These are phyloP conservation scores for Trichocladium antarcticum DNA, from an alignment of 495 filamentous ascomycete genomes.

Conservation along the genomic window DNA sequence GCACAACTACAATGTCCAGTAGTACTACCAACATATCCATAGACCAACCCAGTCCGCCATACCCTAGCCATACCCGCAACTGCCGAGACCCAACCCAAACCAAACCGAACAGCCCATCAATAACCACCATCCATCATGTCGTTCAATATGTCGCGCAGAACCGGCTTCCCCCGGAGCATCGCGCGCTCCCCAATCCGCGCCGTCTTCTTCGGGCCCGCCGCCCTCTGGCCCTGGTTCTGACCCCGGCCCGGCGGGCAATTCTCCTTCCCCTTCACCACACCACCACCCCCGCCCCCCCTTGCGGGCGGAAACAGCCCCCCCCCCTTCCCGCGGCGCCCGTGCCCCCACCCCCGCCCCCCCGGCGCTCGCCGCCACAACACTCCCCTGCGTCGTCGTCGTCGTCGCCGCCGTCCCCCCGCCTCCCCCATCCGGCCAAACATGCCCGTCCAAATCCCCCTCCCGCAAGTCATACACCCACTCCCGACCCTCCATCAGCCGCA, in stretches of 20 bases:
- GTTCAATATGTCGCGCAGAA: conserved; percentile 40
- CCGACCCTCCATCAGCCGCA: conserved; percentile 60
- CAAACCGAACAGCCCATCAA: not conserved
- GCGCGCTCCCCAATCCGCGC: conserved; percentile 31
- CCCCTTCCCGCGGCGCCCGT: conserved; percentile 7
- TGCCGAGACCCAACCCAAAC: not conserved
- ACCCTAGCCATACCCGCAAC: not conserved
- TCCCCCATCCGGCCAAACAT: conserved; percentile 42
- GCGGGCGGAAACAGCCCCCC: not conserved
- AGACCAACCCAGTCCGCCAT: not conserved
- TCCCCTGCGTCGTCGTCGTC: conserved; percentile 1
- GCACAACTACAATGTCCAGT: not conserved
- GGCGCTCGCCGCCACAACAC: not conserved
- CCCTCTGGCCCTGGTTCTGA: conserved; percentile 1
- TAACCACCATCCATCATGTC: conserved; percentile 34
- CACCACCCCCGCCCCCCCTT: not conserved
- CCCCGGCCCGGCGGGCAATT: conserved; percentile 17
- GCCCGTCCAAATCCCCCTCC: conserved; percentile 48
- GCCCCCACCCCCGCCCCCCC: not conserved
- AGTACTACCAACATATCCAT: conserved; percentile 4
- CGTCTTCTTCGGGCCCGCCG: conserved; percentile 18
- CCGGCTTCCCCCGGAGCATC: conserved; percentile 31
- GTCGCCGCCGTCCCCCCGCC: not conserved
- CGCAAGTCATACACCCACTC: conserved; percentile 69
- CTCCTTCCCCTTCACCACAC: conserved; percentile 18